These are phyloP conservation scores for Lachnellula occidentalis DNA, from an alignment of 2,329 filamentous ascomycete species.

Conservation along the genomic window DNA sequence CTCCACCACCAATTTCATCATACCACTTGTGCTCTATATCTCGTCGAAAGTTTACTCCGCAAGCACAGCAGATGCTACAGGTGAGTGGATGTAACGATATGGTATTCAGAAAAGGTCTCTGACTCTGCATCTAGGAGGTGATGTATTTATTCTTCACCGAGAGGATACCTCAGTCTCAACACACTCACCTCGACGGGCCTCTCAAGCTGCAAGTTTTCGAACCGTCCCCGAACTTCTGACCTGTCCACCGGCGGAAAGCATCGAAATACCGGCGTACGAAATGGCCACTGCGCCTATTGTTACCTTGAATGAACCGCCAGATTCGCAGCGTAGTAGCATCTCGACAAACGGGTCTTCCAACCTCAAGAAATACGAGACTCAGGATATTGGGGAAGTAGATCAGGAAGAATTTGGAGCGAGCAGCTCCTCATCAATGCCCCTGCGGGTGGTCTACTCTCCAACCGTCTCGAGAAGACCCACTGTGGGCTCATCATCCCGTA, in stretches of 20 bases:
- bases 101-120: not conserved
- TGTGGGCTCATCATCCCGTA: not conserved
- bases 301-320: not conserved
- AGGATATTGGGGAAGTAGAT: not conserved
- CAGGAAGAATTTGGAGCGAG: not conserved
- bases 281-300: not conserved
- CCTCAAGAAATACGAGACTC: not conserved
- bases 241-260: not conserved
- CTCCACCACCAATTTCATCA: conserved; percentile 6
- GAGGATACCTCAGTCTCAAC: not conserved
- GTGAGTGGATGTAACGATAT: not conserved
- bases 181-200: not conserved
- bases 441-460: not conserved
- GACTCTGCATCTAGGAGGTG: not conserved
- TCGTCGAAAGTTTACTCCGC: not conserved
- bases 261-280: not conserved
- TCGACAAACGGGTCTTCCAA: not conserved
- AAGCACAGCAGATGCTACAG: conserved; percentile 3
- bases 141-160: not conserved
- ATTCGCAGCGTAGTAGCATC: not conserved
- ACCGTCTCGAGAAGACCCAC: not conserved
- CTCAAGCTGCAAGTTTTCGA: not conserved
- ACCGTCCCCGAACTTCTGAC: not conserved
- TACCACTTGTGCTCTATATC: not conserved
- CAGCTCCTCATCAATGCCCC: not conserved